Base-by-base conservation (phyloP, 805 yeast genomes). In the Brettanomyces nanus region DNA sequence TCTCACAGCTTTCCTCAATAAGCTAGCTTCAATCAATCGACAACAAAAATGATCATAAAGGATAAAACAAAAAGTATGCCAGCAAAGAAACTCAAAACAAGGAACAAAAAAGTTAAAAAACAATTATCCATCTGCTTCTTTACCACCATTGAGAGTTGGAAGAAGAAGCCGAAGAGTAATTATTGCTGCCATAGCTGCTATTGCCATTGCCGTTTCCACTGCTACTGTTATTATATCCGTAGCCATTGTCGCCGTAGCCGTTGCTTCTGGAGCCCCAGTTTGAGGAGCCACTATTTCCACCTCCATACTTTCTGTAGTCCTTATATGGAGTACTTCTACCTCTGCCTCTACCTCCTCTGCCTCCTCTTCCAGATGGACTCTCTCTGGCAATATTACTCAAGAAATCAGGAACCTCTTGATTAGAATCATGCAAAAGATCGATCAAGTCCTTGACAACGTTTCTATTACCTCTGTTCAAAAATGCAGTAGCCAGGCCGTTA, bases 401-500 rank as follows among this genome's bases (percentile, higher is more conserved):
- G 72, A 92, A 92, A 44, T 74, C 75, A 48, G 99, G 99, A 48
- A 89, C 83, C 63, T 90, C 97, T 72, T 92, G 99, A 71, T 92
- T 90, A 46, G 98, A 97, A 69, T 92, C 99, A 49, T 77, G 61
- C 57, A 92, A 77, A 53, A 92, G 75, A 39, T 85, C 95, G 56
- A 86, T 64, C 62, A 92, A 69, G 46, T 87, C 96, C 63, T 85
- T 85, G 49, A 77, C 90, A 54, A 94, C 73, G 59, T 87, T 87
- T 59, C 74, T 77, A 77, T 87, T 92, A 62, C 82, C 83, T 70
- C 97, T 84, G 82, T 92, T 92, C 69, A 92, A 85, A 73, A 92
- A 92, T 36, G 99, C 95, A 50, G 97, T 89, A 48, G 99, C 97
- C 54, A 85, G 73, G 84, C 99, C 99, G 45, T 83, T 80, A 71